Evolutionary conservation across 1,139 yeast species (phyloP).

Genomic region (Taphrina deformans): DNA sequence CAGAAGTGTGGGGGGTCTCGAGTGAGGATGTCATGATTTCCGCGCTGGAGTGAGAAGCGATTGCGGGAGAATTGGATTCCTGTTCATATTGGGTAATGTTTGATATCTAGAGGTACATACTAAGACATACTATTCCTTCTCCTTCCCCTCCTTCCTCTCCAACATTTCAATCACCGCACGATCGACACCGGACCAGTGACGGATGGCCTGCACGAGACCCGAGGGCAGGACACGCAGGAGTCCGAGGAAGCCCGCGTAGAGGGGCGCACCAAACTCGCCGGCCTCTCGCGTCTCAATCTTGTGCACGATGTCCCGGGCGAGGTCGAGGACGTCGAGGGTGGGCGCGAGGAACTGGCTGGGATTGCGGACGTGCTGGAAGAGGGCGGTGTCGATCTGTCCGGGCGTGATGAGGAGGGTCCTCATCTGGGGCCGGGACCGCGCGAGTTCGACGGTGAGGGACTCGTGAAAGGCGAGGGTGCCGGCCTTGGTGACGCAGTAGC

Average conservation of each 20-base stretch:
- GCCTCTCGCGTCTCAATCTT: constrained; percentile 62
- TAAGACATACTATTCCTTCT: background rate
- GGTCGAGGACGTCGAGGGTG: constrained; percentile 63
- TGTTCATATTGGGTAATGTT: too few relatives aligned
- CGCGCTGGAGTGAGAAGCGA: too few relatives aligned
- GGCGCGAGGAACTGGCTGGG: constrained; percentile 81
- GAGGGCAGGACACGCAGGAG: constrained; percentile 69
- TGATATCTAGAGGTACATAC: too few relatives aligned
- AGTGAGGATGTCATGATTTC: too few relatives aligned
- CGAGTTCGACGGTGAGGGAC: constrained; percentile 70
- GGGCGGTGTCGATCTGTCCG: constrained; percentile 73
- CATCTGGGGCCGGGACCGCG: constrained; percentile 60
- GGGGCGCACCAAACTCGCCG: constrained; percentile 71
- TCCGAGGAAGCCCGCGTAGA: constrained; percentile 73
- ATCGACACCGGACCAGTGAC: constrained; percentile 66
- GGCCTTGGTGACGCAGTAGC: constrained; percentile 88
- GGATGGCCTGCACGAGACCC: constrained; percentile 60
- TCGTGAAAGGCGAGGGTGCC: constrained; percentile 84
- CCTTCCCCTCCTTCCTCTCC: background rate
- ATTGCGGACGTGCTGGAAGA: constrained; percentile 70
- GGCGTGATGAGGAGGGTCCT: constrained; percentile 78
- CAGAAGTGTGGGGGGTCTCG: background rate
- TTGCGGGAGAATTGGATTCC: too few relatives aligned
- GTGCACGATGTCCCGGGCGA: constrained; percentile 60
- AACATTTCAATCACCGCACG: constrained; percentile 40